Conservation (phyloP, 805 yeast genomes). For the Metahyphopichia silvanorum region DNA sequence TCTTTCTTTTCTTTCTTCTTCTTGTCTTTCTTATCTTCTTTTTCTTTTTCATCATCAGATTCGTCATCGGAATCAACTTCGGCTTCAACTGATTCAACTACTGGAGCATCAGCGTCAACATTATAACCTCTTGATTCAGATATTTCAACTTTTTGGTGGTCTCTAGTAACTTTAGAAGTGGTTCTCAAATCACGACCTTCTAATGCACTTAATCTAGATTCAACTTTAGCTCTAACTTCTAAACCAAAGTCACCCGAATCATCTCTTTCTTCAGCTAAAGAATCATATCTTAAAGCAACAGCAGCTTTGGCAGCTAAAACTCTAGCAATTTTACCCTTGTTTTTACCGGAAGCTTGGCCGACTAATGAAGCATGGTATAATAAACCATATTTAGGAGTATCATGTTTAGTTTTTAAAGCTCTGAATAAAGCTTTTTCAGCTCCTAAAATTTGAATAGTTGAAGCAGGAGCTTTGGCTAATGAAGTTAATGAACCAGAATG, state of each 20-base stretch:
- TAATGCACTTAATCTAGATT: conserved; percentile 86
- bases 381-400: conserved; percentile 97
- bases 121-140: conserved; percentile 85
- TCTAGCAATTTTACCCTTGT: conserved; percentile 98
- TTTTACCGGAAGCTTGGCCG: conserved; percentile 97
- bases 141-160: conserved; percentile 82
- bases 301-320: conserved; percentile 99
- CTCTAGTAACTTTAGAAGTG: conserved; percentile 76
- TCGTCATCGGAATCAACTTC: conserved; percentile 27
- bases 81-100: no score
- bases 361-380: conserved; percentile 95
- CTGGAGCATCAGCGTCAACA: conserved; percentile 89
- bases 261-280: conserved; percentile 93
- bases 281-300: conserved; percentile 93
- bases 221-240: conserved; percentile 89
- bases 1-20: conserved; percentile 25
- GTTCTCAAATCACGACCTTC: conserved; percentile 97
- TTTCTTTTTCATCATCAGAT: conserved; percentile 21
- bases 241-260: conserved; percentile 93
- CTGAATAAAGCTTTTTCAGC: conserved; percentile 99
- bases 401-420: conserved; percentile 97
- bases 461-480: conserved; percentile 97
- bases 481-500: conserved; percentile 95
- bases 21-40: conserved; percentile 24
- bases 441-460: conserved; percentile 96